Percentiles rank a stretch among this genome's conserved stretches.
These are phyloP conservation scores for Yarrowia sp. DNA, from an alignment of 805 yeast genomes.

Conservation along the genomic window DNA sequence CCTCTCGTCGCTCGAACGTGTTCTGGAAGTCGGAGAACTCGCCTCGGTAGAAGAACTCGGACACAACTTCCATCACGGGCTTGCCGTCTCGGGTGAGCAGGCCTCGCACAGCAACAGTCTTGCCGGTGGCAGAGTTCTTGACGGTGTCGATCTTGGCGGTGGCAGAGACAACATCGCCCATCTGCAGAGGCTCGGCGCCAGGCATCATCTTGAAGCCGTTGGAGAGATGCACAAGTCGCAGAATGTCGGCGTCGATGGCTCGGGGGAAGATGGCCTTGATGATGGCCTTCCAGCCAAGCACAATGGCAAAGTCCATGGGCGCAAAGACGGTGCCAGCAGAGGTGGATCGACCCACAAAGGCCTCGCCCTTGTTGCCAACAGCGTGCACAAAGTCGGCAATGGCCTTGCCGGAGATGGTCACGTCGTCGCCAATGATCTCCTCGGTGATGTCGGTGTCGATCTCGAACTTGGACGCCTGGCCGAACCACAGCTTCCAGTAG, in stretches of 20 bases:
- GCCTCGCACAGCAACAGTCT: constrained; percentile 93
- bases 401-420: constrained; percentile 67
- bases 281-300: constrained; percentile 97
- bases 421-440: constrained; percentile 66
- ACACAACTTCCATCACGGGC: constrained; percentile 90
- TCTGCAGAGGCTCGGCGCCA: constrained; percentile 84
- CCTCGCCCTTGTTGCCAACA: constrained; percentile 95
- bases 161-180: constrained; percentile 81
- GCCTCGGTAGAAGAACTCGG: constrained; percentile 97
- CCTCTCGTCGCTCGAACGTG: constrained; percentile 84
- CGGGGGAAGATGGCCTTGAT: constrained; percentile 98
- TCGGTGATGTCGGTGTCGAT: constrained; percentile 63
- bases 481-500: constrained; percentile 98
- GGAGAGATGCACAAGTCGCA: constrained; percentile 90
- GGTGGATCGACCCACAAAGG: constrained; percentile 84
- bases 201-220: constrained; percentile 92
- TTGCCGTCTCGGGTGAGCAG: constrained; percentile 69
- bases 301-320: constrained; percentile 99
- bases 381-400: constrained; percentile 94
- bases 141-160: constrained; percentile 85
- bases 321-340: constrained; percentile 66
- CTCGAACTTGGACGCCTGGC: constrained; percentile 49
- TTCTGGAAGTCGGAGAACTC: constrained; percentile 80
- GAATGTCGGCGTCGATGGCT: constrained; percentile 92
- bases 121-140: constrained; percentile 87